phyloP scores from a whole-genome alignment of 352 stramenopile genomes.

The Pythium aristosporum region DNA sequence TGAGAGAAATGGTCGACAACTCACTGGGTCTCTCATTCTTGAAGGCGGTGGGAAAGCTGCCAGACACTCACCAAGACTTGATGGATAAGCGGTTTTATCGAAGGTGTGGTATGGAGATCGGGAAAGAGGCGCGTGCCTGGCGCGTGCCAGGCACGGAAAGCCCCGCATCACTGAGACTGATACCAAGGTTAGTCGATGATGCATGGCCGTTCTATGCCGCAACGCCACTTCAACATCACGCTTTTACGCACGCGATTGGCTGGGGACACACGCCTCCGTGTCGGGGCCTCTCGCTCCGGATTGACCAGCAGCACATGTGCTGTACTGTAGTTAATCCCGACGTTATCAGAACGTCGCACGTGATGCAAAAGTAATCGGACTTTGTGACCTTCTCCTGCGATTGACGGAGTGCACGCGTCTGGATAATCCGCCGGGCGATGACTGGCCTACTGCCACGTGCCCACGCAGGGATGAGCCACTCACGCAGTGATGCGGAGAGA shows the following conservation, averaged over 20 bases:
- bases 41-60: too few species aligned
- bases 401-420: slow-evolving; percentile 2
- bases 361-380: too few species aligned
- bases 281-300: neutral
- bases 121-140: slow-evolving; percentile 2
- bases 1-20: too few species aligned
- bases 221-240: neutral
- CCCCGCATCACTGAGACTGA: neutral
- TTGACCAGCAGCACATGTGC: neutral
- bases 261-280: neutral
- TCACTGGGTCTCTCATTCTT: too few species aligned
- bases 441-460: slow-evolving; percentile 1
- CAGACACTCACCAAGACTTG: too few species aligned
- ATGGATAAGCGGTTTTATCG: too few species aligned
- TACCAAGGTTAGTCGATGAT: neutral
- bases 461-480: neutral
- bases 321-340: neutral
- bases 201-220: neutral
- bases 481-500: too few species aligned
- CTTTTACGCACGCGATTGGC: neutral
- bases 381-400: too few species aligned
- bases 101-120: neutral
- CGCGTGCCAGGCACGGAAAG: neutral
- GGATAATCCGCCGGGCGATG: neutral
- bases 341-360: too few species aligned